Conservation (phyloP, 768 basidiomycete genomes). For the Hypholoma sublateritium region DNA sequence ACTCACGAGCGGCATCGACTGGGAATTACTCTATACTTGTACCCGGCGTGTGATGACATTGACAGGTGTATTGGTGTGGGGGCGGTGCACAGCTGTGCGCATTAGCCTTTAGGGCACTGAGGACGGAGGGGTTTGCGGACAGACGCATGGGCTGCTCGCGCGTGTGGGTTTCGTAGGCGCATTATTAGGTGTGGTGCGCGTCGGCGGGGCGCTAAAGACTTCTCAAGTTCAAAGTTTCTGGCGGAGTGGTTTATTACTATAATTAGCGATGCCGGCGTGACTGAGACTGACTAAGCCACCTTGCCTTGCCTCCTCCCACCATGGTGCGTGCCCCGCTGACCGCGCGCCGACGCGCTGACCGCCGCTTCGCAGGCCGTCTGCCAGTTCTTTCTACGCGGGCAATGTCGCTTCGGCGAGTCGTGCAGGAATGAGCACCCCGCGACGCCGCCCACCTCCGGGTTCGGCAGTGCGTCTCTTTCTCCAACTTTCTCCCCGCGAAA, state of each 20-base stretch:
- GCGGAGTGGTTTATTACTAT: too few relatives aligned
- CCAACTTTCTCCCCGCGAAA: background rate
- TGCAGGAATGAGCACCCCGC: conserved; percentile 70
- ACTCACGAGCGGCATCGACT: too few relatives aligned
- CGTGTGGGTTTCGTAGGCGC: conserved; percentile 74
- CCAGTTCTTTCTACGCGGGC: conserved; percentile 59
- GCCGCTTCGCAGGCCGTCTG: conserved; percentile 48
- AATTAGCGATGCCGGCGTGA: too few relatives aligned
- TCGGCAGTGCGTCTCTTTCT: conserved; percentile 48
- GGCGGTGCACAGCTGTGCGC: conserved; percentile 65
- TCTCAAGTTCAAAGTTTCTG: too few relatives aligned
- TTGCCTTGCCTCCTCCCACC: too few relatives aligned
- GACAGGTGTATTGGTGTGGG: too few relatives aligned
- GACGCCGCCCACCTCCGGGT: conserved; percentile 33
- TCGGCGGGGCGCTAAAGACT: conserved; percentile 68
- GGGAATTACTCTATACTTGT: too few relatives aligned
- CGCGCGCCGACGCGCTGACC: background rate
- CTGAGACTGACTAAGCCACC: too few relatives aligned
- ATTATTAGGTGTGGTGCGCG: conserved; percentile 59
- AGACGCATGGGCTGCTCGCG: conserved; percentile 72
- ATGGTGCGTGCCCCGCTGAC: too few relatives aligned
- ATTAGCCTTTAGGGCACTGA: conserved; percentile 72
- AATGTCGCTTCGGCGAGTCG: conserved; percentile 62
- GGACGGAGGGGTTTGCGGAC: conserved; percentile 61
- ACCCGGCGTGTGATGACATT: too few relatives aligned